Evolutionary conservation across 495 filamentous ascomycete genomes (phyloP).

Genomic region (Penicillium odoratum): DNA sequence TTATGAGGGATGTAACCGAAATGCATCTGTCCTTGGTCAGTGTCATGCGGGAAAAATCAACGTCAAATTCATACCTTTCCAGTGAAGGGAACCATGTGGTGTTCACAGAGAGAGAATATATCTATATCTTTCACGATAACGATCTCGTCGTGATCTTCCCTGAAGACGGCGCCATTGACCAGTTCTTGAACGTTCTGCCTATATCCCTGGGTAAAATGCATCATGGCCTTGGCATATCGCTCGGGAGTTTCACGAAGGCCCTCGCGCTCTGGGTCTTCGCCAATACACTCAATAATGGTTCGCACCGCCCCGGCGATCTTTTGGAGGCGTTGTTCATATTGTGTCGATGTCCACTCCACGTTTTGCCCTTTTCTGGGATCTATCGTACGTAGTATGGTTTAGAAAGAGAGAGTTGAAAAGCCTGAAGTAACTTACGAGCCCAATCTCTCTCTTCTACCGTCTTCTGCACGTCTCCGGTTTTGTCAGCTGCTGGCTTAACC

Average conservation of each 20-base stretch:
- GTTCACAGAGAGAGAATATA: slow-evolving; percentile 91
- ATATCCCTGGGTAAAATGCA: slow-evolving; percentile 97
- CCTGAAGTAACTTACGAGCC: no score
- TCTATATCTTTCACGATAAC: slow-evolving; percentile 99
- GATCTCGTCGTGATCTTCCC: slow-evolving; percentile 93
- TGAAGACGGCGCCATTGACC: slow-evolving; percentile 91
- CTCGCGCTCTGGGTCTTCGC: slow-evolving; percentile 90
- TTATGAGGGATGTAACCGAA: slow-evolving; percentile 91
- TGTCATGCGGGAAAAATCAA: neutral
- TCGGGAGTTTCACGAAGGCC: slow-evolving; percentile 83
- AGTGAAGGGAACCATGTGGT: slow-evolving; percentile 93
- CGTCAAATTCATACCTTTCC: slow-evolving; percentile 64
- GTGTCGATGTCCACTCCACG: no score
- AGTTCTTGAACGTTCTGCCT: slow-evolving; percentile 91
- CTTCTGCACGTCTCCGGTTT: no score
- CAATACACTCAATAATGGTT: slow-evolving; percentile 41
- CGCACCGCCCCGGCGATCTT: neutral
- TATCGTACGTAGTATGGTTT: no score
- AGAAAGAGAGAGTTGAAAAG: no score
- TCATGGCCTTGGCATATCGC: slow-evolving; percentile 92
- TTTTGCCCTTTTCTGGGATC: no score
- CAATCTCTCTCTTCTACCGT: no score
- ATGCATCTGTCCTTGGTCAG: slow-evolving; percentile 67
- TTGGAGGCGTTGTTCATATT: neutral
- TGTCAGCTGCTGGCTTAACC: no score